phyloP scores from a whole-genome alignment of 192 early-diverging fungal genomes.

The Backusella westeae region DNA sequence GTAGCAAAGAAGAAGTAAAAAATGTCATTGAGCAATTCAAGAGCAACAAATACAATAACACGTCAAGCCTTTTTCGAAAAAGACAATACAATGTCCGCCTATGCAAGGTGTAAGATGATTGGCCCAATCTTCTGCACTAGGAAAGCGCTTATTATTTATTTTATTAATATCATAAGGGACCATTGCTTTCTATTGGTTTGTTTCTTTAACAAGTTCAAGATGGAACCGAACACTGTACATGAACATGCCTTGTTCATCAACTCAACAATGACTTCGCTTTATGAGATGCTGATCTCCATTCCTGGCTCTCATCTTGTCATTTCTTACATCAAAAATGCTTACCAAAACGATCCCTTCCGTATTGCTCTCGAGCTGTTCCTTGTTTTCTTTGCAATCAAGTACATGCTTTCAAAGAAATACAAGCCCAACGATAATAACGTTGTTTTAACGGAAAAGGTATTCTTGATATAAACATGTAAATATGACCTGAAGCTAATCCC shows the following conservation, averaged over 20 bases:
- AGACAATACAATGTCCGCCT: too few species aligned
- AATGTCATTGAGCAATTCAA: too few species aligned
- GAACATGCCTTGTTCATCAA: constrained; percentile 43
- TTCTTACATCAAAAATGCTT: constrained; percentile 83
- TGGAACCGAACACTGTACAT: background rate
- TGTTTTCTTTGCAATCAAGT: constrained; percentile 86
- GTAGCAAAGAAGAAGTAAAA: too few species aligned
- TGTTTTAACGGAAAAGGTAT: constrained; percentile 77
- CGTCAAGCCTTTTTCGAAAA: too few species aligned
- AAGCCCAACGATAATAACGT: constrained; percentile 75
- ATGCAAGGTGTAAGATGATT: too few species aligned
- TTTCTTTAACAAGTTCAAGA: constrained; percentile 17
- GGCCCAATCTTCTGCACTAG: too few species aligned
- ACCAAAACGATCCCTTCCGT: constrained; percentile 94
- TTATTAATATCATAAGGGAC: background rate
- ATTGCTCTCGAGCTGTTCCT: constrained; percentile 80
- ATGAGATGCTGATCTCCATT: constrained; percentile 41
- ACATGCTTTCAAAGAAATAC: constrained; percentile 81
- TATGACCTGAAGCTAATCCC: background rate
- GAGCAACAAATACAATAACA: too few species aligned
- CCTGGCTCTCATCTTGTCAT: constrained; percentile 77
- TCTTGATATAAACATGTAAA: background rate
- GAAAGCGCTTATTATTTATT: background rate
- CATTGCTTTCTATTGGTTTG: background rate
- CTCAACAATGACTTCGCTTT: constrained; percentile 42